Percentiles rank a stretch among this genome's conserved stretches.
phyloP scores from a whole-genome alignment of 73 alveolate genomes.

The Stentor coeruleus region DNA sequence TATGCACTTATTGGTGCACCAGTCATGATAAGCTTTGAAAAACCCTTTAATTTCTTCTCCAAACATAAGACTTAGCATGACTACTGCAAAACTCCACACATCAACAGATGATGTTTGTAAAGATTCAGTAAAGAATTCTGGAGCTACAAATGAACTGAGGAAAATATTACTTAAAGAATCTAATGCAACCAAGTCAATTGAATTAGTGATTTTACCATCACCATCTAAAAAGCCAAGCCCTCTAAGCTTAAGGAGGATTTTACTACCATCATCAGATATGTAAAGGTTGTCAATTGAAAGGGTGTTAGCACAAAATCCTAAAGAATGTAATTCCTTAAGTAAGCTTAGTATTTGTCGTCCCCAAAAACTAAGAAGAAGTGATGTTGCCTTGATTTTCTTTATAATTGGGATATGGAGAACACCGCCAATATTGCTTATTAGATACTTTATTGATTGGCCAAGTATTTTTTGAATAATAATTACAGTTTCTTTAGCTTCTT shows the following conservation, averaged over 20 bases:
- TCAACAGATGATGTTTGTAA: background rate
- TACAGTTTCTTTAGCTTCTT: background rate
- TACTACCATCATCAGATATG: constrained; percentile 22
- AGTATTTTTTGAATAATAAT: background rate
- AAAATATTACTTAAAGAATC: constrained; percentile 40
- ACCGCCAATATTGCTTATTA: background rate
- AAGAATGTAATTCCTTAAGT: constrained; percentile 54
- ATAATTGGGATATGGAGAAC: background rate
- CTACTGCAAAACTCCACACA: background rate
- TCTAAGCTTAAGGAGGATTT: constrained; percentile 54
- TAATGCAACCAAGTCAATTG: constrained; percentile 45
- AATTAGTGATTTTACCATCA: constrained; percentile 33
- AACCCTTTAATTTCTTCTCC: background rate
- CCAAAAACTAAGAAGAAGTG: constrained; percentile 74
- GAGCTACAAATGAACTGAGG: constrained; percentile 74
- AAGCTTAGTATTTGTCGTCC: constrained; percentile 64
- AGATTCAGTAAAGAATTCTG: constrained; percentile 40
- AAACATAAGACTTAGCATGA: background rate
- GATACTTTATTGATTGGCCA: background rate
- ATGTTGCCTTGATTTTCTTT: constrained; percentile 24
- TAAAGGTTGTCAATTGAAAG: constrained; percentile 54
- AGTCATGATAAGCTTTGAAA: background rate
- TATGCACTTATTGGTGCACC: background rate
- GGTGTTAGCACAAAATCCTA: constrained; percentile 54
- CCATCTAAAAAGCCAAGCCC: constrained; percentile 41